Percentiles rank a stretch among this genome's conserved stretches.
phyloP scores from a whole-genome alignment of 2,329 filamentous ascomycete species.

The Neodidymelliopsis sp. region DNA sequence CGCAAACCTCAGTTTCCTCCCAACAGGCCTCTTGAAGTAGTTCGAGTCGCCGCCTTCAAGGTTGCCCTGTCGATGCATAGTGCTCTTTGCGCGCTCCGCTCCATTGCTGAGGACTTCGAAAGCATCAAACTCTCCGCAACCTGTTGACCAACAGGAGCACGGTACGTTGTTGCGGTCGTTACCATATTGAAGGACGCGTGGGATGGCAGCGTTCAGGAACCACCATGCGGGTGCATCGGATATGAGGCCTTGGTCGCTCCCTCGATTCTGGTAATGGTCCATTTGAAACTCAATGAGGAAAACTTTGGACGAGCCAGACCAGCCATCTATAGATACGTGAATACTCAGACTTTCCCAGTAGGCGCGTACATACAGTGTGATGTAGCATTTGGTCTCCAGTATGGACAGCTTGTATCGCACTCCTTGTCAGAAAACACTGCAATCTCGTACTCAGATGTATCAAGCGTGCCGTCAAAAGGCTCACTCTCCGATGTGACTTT shows the following conservation, averaged over 20 bases:
- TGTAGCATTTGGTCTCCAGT: slow-evolving; percentile 57
- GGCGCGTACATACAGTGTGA: slow-evolving; percentile 55
- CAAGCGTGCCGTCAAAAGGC: slow-evolving; percentile 57
- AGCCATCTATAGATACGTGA: slow-evolving; percentile 64
- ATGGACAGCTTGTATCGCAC: slow-evolving; percentile 60
- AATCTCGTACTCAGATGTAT: slow-evolving; percentile 46
- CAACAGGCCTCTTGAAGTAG: slow-evolving; percentile 73
- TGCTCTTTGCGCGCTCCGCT: slow-evolving; percentile 72
- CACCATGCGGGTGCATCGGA: slow-evolving; percentile 77
- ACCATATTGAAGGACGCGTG: slow-evolving; percentile 73
- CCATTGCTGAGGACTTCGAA: slow-evolving; percentile 74
- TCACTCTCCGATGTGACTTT: slow-evolving; percentile 57
- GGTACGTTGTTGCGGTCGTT: slow-evolving; percentile 50
- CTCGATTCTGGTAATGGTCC: slow-evolving; percentile 53
- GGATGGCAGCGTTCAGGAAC: slow-evolving; percentile 77
- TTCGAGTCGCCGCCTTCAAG: slow-evolving; percentile 71
- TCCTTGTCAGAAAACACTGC: slow-evolving; percentile 45
- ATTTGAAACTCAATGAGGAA: slow-evolving; percentile 79
- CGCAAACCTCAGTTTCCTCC: slow-evolving; percentile 68
- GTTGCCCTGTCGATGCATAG: slow-evolving; percentile 66
- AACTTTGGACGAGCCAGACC: slow-evolving; percentile 72
- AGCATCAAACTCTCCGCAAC: slow-evolving; percentile 79
- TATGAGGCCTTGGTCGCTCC: slow-evolving; percentile 51
- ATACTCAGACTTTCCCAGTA: background rate
- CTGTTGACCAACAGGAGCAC: slow-evolving; percentile 76